Evolutionary conservation across 2,329 filamentous ascomycete genomes (phyloP).

Genomic region (Ophiosphaerella korrae): DNA sequence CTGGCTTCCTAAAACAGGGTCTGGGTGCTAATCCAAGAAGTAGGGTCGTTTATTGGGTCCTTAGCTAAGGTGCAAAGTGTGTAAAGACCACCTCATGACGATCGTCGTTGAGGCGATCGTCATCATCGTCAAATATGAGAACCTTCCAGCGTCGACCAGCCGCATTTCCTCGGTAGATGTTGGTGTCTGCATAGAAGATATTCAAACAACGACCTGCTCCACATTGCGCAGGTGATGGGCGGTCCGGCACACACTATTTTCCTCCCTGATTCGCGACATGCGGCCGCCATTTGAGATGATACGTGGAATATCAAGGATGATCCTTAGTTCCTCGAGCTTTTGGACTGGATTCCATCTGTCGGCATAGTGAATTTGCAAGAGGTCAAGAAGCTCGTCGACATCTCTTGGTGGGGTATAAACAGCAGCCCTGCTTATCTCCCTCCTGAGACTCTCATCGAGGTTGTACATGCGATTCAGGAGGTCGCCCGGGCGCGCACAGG

Average conservation of each 20-base stretch:
- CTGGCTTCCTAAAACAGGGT: too few species aligned
- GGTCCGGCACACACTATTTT: conserved; percentile 8
- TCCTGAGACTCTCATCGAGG: conserved; percentile 2
- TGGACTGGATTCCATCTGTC: conserved; percentile 3
- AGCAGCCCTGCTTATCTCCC: neutral
- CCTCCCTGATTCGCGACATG: conserved; percentile 2
- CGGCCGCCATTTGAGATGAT: neutral
- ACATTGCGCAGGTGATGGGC: conserved; percentile 12
- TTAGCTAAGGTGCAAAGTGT: neutral
- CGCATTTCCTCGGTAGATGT: neutral
- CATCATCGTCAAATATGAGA: conserved; percentile 5
- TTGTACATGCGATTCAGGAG: neutral
- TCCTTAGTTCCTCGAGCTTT: conserved; percentile 13
- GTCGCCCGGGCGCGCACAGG: neutral
- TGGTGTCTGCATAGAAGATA: conserved; percentile 2
- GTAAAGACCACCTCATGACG: conserved; percentile 18
- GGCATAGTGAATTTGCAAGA: conserved; percentile 6
- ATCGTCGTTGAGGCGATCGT: conserved; percentile 1
- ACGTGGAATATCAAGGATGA: conserved; percentile 15
- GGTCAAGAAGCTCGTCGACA: neutral
- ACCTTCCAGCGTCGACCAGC: conserved; percentile 8
- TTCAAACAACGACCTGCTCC: conserved; percentile 16
- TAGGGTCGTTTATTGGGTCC: too few species aligned
- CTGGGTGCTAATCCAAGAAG: too few species aligned
- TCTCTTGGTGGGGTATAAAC: neutral